A percentile compares a stretch with the other conserved stretches of the same genome.
These are phyloP conservation scores for Isoetes taiwanensis DNA, from an alignment of 75 land plant genomes.

Conservation along the genomic window DNA sequence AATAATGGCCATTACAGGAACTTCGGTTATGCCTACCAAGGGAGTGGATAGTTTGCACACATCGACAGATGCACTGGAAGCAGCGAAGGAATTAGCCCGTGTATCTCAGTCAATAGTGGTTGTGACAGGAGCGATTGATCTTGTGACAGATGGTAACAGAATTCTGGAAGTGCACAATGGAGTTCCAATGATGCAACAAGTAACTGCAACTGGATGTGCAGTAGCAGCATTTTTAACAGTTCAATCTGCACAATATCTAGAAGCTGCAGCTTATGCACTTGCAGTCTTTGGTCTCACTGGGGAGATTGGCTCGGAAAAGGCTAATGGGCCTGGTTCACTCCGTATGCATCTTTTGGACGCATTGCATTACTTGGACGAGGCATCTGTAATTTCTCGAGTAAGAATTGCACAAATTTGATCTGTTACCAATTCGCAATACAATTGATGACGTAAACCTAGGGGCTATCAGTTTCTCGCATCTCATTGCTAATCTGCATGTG, in stretches of 20 bases:
- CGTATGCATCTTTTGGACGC: constrained; percentile 73
- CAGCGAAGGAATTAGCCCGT: constrained; percentile 66
- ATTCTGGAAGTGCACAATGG: constrained; percentile 66
- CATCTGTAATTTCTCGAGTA: constrained; percentile 29
- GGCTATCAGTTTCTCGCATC: too few relatives aligned
- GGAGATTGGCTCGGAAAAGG: constrained; percentile 61
- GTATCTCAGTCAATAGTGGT: constrained; percentile 55
- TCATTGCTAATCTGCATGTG: too few relatives aligned
- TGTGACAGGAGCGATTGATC: constrained; percentile 81
- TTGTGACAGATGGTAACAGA: constrained; percentile 64
- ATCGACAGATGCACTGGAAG: constrained; percentile 65
- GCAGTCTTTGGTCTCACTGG: constrained; percentile 72
- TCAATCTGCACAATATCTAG: constrained; percentile 38
- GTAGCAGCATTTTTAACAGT: constrained; percentile 80
- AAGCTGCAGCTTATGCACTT: constrained; percentile 65
- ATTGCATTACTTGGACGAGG: constrained; percentile 52
- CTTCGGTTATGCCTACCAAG: background rate
- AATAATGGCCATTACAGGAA: background rate
- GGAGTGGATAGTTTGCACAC: constrained; percentile 69
- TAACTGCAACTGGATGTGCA: constrained; percentile 91
- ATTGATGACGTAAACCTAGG: too few relatives aligned
- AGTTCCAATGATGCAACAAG: constrained; percentile 70
- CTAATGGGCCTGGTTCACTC: constrained; percentile 83
- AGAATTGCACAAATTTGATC: constrained; percentile 24
- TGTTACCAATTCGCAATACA: background rate